Evolutionary conservation across 768 basidiomycete species (phyloP).

Genomic region (Boletus tylopilopsis): DNA sequence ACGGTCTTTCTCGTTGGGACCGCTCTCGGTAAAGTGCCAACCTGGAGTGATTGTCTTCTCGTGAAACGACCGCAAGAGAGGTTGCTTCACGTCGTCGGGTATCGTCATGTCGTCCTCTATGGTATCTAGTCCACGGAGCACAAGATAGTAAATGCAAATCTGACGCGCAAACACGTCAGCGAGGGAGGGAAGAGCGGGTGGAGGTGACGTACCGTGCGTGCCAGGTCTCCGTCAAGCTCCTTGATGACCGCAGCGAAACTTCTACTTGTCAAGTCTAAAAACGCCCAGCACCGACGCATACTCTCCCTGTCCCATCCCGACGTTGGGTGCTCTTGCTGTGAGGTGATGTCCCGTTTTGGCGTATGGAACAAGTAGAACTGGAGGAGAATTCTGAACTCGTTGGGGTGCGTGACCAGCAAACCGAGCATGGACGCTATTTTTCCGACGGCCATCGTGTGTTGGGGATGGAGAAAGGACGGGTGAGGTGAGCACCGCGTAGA

Average conservation of each 20-base stretch:
- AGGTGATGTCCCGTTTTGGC: constrained; percentile 76
- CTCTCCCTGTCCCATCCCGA: constrained; percentile 83
- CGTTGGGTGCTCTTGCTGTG: constrained; percentile 64
- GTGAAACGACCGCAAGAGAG: constrained; percentile 80
- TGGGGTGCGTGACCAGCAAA: constrained; percentile 72
- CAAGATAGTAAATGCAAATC: constrained; percentile 95
- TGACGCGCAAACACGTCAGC: constrained; percentile 30
- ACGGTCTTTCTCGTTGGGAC: constrained; percentile 86
- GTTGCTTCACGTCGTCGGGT: constrained; percentile 80
- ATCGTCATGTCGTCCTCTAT: constrained; percentile 99
- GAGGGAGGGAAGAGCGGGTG: not conserved
- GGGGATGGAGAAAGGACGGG: no score
- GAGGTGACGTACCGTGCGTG: constrained; percentile 68
- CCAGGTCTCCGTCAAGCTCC: constrained; percentile 92
- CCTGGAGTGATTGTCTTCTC: constrained; percentile 73
- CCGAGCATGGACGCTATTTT: constrained; percentile 53
- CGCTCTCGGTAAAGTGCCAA: constrained; percentile 81
- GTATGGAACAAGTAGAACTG: constrained; percentile 85
- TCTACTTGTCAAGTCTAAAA: constrained; percentile 84
- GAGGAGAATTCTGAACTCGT: constrained; percentile 78
- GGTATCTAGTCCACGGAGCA: constrained; percentile 92
- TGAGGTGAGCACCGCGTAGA: not conserved
- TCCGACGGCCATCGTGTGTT: constrained; percentile 41
- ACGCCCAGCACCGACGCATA: constrained; percentile 90
- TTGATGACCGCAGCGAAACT: constrained; percentile 94